Percentiles rank a stretch among this genome's conserved stretches.
Conservation (phyloP, 208 protist species). For the Leishmania guyanensis region DNA sequence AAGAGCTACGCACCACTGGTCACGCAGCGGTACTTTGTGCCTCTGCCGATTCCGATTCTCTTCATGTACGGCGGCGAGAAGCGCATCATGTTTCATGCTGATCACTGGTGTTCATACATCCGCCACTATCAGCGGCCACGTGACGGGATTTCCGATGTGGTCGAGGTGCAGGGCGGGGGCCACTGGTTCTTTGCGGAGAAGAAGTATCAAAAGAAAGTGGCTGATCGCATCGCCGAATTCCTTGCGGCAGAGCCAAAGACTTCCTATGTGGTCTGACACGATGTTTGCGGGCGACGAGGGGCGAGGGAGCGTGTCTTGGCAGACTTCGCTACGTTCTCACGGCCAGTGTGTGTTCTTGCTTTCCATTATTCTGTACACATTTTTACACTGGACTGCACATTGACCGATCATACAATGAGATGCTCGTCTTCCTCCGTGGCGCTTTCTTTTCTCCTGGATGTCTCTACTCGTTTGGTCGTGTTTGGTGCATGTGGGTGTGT, state of each 20-base stretch:
- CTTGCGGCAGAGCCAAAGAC: constrained; percentile 26
- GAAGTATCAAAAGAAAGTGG: constrained; percentile 50
- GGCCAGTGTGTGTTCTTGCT: neutral
- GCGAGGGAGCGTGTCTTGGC: neutral
- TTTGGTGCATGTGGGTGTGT: neutral
- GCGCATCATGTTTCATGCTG: constrained; percentile 53
- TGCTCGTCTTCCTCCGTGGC: neutral
- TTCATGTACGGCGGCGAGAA: constrained; percentile 77
- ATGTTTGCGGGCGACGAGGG: neutral
- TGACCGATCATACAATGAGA: neutral
- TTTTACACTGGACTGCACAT: neutral
- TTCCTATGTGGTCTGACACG: neutral
- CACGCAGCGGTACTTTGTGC: constrained; percentile 61
- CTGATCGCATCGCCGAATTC: constrained; percentile 51
- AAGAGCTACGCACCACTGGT: constrained; percentile 41
- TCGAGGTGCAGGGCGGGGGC: constrained; percentile 60
- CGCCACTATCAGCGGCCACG: constrained; percentile 40
- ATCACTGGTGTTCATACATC: constrained; percentile 68
- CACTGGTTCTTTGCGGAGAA: constrained; percentile 85
- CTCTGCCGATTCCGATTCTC: constrained; percentile 56
- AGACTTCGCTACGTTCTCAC: neutral
- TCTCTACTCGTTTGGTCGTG: neutral
- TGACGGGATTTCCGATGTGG: constrained; percentile 73
- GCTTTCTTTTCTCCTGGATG: neutral
- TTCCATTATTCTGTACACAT: constrained; percentile 3